These are phyloP conservation scores for Xylaria acuta DNA, from an alignment of 495 filamentous ascomycete genomes.

Conservation along the genomic window DNA sequence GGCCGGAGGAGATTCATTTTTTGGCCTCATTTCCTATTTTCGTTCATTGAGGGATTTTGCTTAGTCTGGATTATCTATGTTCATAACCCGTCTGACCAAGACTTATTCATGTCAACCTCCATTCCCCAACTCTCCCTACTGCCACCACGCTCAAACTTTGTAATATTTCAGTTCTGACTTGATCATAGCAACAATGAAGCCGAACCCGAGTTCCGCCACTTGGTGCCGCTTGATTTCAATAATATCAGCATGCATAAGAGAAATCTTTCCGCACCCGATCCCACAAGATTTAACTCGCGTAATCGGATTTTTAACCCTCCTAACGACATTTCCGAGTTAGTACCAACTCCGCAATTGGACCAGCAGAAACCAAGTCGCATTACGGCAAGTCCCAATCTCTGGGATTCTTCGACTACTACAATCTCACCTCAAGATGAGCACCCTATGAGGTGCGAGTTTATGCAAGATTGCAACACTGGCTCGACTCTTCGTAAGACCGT, in stretches of 20 bases:
- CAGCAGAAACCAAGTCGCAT: slow-evolving; percentile 24
- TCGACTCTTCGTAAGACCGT: slow-evolving; percentile 72
- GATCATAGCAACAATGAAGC: neutral
- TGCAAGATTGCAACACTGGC: slow-evolving; percentile 58
- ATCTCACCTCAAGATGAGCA: neutral
- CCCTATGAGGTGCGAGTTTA: slow-evolving; percentile 31
- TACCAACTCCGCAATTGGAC: neutral
- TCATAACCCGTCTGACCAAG: neutral
- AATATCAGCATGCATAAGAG: slow-evolving; percentile 26
- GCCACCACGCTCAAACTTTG: neutral
- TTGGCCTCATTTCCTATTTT: neutral
- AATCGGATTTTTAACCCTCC: slow-evolving; percentile 14
- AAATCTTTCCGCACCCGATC: slow-evolving; percentile 28
- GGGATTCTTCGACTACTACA: neutral
- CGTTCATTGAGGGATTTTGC: neutral
- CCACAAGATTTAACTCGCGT: neutral
- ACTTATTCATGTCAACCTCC: neutral
- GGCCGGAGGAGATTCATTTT: neutral
- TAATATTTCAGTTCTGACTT: slow-evolving; percentile 7
- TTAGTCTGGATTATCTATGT: neutral
- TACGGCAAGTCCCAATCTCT: neutral
- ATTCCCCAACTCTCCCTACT: neutral
- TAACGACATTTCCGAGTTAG: neutral
- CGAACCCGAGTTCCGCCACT: slow-evolving; percentile 27
- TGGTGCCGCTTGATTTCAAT: slow-evolving; percentile 26